Evolutionary conservation across 2,329 filamentous ascomycete species (phyloP), one percentile per base, ranked within the genome.

Genomic region (Cytospora schulzeri): DNA sequence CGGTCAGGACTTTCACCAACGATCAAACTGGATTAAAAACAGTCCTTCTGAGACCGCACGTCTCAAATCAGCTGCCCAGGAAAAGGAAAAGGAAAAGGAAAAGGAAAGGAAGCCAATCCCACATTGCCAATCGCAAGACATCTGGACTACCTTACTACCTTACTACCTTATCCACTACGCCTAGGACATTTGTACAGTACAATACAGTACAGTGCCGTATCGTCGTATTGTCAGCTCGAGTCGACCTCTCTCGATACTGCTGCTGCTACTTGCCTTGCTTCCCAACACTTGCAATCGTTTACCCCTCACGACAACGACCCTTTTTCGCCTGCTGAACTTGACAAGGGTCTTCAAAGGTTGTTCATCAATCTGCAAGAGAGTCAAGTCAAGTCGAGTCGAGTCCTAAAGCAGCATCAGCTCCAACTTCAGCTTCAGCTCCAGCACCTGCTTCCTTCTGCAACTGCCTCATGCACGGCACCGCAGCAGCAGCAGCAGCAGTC

Each of bases 381-480:
- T 35, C 33, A 15, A 15, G 33, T 15, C 33, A 35, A 35, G 33
- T 15, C 33, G 17, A 7, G 41, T 45, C 41, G 14, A 45, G 41
- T 45, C 41, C 41, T 15, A 35, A 35, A 15, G 33, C 33, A 35
- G 15, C 45, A 22, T 12, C 51, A 54, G 33, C 26, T 28, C 33
- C 22, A 33, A 35, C 56, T 24, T 24, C 41, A 31, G 57, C 48
- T 31, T 26, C 28, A 50, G 29, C 29, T 31, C 29, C 28, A 58
- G 31, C 57, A 24, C 41, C n/a, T 28, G 26, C 57, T 24, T 35
- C 57, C 41, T 64, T 41, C 60, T 62, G 63, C 63, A 53, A 58
- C 53, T 53, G 52, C 52, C 52, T 38, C 52, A 55, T 53, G 57
- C 62, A 64, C 62, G 22, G 57, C 52, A 59, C 57, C 51, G 19